These are phyloP conservation scores for Eucalyptus sp. DNA, from an alignment of 345 rosid genomes.

Conservation along the genomic window DNA sequence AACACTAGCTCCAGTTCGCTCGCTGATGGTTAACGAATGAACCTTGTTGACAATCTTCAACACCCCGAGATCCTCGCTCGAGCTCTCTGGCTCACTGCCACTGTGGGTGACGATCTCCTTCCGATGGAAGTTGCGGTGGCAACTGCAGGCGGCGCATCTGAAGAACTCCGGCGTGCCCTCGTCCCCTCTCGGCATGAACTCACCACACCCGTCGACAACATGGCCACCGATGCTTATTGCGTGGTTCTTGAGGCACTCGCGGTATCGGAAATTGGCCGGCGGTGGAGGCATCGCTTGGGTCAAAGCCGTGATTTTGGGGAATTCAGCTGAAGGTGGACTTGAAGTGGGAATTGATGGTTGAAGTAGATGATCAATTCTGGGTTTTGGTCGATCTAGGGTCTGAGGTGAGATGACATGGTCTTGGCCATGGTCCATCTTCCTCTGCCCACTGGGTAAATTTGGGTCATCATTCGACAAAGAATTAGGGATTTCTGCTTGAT, in stretches of 20 bases:
- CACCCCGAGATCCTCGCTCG: too few relatives aligned
- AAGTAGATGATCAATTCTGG: neutral
- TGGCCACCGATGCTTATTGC: slow-evolving; percentile 5
- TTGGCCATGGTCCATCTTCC: slow-evolving; percentile 2
- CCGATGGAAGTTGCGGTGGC: slow-evolving; percentile 24
- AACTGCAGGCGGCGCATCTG: slow-evolving; percentile 15
- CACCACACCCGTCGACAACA: slow-evolving; percentile 21
- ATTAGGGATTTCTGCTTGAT: slow-evolving; percentile 4
- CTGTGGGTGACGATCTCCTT: slow-evolving; percentile 7
- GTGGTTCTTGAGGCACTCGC: slow-evolving; percentile 20
- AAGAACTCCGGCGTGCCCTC: slow-evolving; percentile 10
- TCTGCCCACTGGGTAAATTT: neutral
- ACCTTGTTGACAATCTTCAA: neutral
- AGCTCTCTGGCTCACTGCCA: neutral
- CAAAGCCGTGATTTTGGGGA: slow-evolving; percentile 6
- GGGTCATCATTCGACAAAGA: slow-evolving; percentile 11
- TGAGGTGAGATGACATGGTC: neutral
- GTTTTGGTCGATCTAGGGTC: slow-evolving; percentile 4
- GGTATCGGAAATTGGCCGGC: neutral
- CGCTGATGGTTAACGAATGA: neutral
- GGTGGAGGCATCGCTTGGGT: slow-evolving; percentile 4
- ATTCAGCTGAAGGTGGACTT: neutral
- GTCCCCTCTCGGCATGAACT: slow-evolving; percentile 17
- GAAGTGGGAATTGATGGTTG: neutral
- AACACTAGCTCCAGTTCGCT: neutral